Conservation (phyloP, 169 alveolate genomes). For the Plasmodium falciparum region DNA sequence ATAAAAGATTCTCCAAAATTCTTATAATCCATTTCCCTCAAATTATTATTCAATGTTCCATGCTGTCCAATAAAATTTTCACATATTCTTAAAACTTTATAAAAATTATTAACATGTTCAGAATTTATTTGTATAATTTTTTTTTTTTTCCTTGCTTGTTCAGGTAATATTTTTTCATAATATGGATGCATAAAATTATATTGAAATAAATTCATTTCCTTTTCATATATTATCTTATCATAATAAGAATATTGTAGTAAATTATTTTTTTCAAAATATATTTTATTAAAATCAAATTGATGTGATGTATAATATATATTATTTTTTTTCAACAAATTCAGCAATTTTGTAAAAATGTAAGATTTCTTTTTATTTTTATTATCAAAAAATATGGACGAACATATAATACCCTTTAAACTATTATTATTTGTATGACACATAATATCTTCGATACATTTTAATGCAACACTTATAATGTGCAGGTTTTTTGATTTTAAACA, state of each 20-base stretch:
- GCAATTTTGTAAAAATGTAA: slow-evolving; percentile 13
- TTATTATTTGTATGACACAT: slow-evolving; percentile 14
- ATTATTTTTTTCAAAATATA: slow-evolving; percentile 45
- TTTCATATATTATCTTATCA: too few relatives aligned
- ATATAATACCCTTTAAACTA: slow-evolving; percentile 14
- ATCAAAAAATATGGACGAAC: slow-evolving; percentile 31
- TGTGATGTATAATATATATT: background rate
- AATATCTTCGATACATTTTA: slow-evolving; percentile 39
- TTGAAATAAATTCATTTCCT: too few relatives aligned
- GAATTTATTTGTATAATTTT: slow-evolving; percentile 20
- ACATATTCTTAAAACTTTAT: slow-evolving; percentile 30
- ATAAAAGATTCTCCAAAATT: slow-evolving; percentile 5
- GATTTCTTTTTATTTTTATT: slow-evolving; percentile 40
- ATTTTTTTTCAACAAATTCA: slow-evolving; percentile 45
- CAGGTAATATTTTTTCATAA: too few relatives aligned
- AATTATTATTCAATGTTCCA: slow-evolving; percentile 31
- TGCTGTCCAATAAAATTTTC: slow-evolving; percentile 25
- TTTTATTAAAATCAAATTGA: slow-evolving; percentile 32
- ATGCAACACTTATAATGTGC: slow-evolving; percentile 25
- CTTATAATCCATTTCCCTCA: slow-evolving; percentile 8
- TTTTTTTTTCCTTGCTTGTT: slow-evolving; percentile 1
- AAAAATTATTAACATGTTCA: slow-evolving; percentile 37
- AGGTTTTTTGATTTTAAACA: slow-evolving; percentile 51
- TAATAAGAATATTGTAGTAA: background rate
- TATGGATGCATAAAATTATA: too few relatives aligned